phyloP scores from a whole-genome alignment of 1,284 basidiomycete species.

The Ustilago sp. region DNA sequence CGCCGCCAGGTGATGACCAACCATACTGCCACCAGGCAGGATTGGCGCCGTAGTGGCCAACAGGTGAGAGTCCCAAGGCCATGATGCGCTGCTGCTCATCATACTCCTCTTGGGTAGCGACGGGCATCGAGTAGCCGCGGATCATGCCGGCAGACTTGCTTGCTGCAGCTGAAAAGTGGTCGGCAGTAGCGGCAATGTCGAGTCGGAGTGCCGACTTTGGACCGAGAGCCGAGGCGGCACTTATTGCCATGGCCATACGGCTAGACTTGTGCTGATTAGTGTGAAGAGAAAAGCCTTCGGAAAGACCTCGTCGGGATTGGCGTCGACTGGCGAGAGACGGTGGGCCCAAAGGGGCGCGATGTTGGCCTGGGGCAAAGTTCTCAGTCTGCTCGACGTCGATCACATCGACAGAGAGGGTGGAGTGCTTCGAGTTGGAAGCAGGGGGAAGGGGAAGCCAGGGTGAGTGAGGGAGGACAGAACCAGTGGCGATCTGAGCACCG shows the following conservation, averaged over 20 bases:
- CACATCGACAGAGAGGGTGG: not conserved
- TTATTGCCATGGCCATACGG: slow-evolving; percentile 7
- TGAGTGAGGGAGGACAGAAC: slow-evolving; percentile 38
- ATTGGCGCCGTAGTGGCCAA: slow-evolving; percentile 24
- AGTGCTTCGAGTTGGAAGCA: slow-evolving; percentile 11
- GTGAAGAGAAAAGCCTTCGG: slow-evolving; percentile 27
- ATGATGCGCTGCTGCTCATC: slow-evolving; percentile 57
- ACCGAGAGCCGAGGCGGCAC: slow-evolving; percentile 6
- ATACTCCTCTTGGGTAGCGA: slow-evolving; percentile 59
- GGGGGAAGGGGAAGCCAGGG: slow-evolving; percentile 44
- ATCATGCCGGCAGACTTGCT: slow-evolving; percentile 48
- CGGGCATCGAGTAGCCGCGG: slow-evolving; percentile 61
- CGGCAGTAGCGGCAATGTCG: slow-evolving; percentile 36
- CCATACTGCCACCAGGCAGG: slow-evolving; percentile 52
- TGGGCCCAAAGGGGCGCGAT: not conserved
- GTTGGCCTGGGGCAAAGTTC: slow-evolving; percentile 16
- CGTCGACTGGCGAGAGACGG: slow-evolving; percentile 34
- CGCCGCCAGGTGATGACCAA: slow-evolving; percentile 46
- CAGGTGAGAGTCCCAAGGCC: slow-evolving; percentile 44
- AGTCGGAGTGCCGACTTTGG: slow-evolving; percentile 32
- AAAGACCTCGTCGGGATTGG: slow-evolving; percentile 33
- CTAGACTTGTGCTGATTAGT: slow-evolving; percentile 10
- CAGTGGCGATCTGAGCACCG: slow-evolving; percentile 22
- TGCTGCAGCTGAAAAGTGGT: slow-evolving; percentile 12
- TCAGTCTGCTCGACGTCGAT: slow-evolving; percentile 20